Evolutionary conservation across 345 rosid genomes (phyloP).

Genomic region (Nasturtium officinale): DNA sequence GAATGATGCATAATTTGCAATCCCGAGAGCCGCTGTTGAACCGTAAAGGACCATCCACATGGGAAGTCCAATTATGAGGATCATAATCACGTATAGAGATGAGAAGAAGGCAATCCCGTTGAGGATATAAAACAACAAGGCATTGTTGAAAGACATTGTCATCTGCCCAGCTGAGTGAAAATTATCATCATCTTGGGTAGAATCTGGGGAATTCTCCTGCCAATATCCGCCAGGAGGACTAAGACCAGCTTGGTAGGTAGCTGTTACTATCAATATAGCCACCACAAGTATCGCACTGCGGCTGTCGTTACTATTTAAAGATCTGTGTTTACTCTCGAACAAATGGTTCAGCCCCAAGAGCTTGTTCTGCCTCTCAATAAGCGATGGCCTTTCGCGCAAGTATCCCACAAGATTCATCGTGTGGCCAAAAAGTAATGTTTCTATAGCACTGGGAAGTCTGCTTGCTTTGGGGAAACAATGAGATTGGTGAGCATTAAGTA

Average conservation of each 20-base stretch:
- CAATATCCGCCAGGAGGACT: constrained; percentile 43
- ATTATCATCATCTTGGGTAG: neutral
- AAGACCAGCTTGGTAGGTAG: constrained; percentile 46
- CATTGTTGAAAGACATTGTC: neutral
- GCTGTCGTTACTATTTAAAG: neutral
- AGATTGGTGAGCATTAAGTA: constrained; percentile 14
- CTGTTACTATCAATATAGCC: constrained; percentile 44
- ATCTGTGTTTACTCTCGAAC: neutral
- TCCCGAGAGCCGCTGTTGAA: constrained; percentile 12
- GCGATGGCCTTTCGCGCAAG: constrained; percentile 1
- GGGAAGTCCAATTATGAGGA: constrained; percentile 34
- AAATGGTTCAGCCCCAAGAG: constrained; percentile 20
- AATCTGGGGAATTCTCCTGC: constrained; percentile 21
- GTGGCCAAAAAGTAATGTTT: neutral
- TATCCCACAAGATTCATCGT: constrained; percentile 11
- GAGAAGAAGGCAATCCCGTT: constrained; percentile 35
- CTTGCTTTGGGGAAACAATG: neutral
- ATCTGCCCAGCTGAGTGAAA: constrained; percentile 23
- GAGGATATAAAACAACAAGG: constrained; percentile 8
- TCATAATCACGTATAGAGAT: constrained; percentile 26
- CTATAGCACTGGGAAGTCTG: constrained; percentile 22
- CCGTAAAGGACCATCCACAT: constrained; percentile 14
- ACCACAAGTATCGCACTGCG: constrained; percentile 36
- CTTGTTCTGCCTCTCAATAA: constrained; percentile 13
- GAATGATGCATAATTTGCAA: constrained; percentile 3